Evolutionary conservation across 75 land plant species (phyloP), one percentile per base, ranked within the genome.

Genomic region (Gnetum montanum): DNA sequence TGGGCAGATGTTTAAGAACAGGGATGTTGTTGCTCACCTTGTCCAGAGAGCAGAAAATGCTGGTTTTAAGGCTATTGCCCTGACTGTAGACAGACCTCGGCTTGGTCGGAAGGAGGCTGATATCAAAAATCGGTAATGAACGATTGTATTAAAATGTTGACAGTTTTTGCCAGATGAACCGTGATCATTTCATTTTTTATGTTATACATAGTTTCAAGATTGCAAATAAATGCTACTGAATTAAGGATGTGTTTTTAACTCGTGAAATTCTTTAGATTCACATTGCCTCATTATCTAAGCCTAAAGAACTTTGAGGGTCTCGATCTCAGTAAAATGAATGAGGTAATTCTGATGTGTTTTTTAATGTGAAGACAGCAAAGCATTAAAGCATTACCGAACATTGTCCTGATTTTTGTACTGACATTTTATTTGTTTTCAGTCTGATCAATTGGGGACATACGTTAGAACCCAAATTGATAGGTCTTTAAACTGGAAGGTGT

Each of bases 261-360:
- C 16, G 16, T 41, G 43, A 43, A 19, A 19, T 16, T 24, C n/a
- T 31, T 16, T 15, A 34, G 98, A 67, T 94, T 94, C 60, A 54
- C 71, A 36, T 57, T 94, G 67, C 96, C 98, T 13, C 70, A 84
- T 33, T 60, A 69, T 54, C 71, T 94, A 61, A 83, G 90, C 22
- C 62, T 94, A 47, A 90, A 90, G 78, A 94, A 94, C 71, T 89
- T 89, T 60, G 98, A 94, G 67, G 98, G 96, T 1, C 66, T 94
- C 71, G 74, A 89, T 57, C 78, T 94, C 31, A 91, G 98, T 22
- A 77, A 77, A 41, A 77, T 89, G 77, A 91, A 90, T 20, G 74
- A 75, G 86, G 98, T 78, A 56, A 18, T 45, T 16, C 44, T n/a
- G n/a, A n/a, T n/a, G n/a, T n/a, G n/a, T n/a, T n/a, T n/a, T n/a